Conservation (phyloP, 306 rosid genomes). For the Fragaria ananassa region DNA sequence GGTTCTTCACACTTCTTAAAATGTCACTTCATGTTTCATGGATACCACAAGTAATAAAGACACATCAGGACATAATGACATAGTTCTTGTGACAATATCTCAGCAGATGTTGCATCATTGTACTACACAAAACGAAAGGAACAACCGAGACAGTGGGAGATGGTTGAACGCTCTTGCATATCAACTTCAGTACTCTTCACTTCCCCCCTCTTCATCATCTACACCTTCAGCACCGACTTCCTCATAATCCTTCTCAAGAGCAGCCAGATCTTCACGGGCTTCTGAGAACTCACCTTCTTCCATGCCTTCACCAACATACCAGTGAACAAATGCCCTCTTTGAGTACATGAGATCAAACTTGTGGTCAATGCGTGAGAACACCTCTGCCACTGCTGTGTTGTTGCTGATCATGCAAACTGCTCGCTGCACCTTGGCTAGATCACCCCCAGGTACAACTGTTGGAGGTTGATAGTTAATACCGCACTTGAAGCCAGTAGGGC, state of each 20-base stretch:
- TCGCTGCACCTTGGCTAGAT: conserved; percentile 94
- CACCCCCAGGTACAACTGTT: conserved; percentile 90
- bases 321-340: conserved; percentile 98
- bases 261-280: conserved; percentile 99
- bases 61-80: conserved; percentile 28
- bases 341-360: conserved; percentile 97
- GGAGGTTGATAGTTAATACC: conserved; percentile 99
- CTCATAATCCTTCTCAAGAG: conserved; percentile 98
- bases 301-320: conserved; percentile 99
- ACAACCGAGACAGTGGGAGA: conserved; percentile 23
- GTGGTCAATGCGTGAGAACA: conserved; percentile 96
- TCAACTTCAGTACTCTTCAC: conserved; percentile 57
- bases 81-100: conserved; percentile 30
- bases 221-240: conserved; percentile 97
- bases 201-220: conserved; percentile 75
- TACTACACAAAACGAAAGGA: conserved; percentile 39
- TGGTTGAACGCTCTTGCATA: conserved; percentile 25
- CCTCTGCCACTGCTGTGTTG: conserved; percentile 99
- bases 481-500: conserved; percentile 98
- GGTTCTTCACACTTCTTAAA: conserved; percentile 5
- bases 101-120: conserved; percentile 26
- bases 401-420: conserved; percentile 99
- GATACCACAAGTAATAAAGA: conserved; percentile 26
- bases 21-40: conserved; percentile 31
- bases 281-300: conserved; percentile 99